Evolutionary conservation across 768 basidiomycete species (phyloP).

Genomic region (Lactarius tabidus): DNA sequence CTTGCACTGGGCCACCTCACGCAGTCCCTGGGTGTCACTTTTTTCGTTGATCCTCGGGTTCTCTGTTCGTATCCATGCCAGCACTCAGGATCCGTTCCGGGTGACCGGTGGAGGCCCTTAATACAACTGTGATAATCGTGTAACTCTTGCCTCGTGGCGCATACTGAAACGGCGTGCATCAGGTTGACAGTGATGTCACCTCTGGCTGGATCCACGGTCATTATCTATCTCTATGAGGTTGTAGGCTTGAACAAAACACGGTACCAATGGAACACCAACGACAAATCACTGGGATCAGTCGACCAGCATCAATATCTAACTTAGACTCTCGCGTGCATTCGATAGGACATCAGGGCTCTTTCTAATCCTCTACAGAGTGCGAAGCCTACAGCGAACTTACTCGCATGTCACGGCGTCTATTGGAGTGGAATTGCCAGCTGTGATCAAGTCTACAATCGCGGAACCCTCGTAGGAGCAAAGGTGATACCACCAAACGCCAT

Average conservation of each 20-base stretch:
- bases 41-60: constrained; percentile 12
- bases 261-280: neutral
- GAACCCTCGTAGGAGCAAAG: neutral
- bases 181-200: neutral
- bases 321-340: neutral
- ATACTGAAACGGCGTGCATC: neutral
- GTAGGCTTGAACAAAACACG: neutral
- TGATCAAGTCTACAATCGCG: neutral
- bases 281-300: neutral
- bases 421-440: neutral
- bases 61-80: neutral
- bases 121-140: constrained; percentile 13
- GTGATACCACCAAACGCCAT: neutral
- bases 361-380: neutral
- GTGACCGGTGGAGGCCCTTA: constrained; percentile 2
- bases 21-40: neutral
- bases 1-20: neutral
- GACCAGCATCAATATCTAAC: neutral
- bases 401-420: neutral
- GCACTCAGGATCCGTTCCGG: neutral
- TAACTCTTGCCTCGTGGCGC: constrained; percentile 14
- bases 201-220: neutral
- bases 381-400: neutral
- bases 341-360: neutral
- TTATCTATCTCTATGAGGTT: too few species aligned